phyloP scores from a whole-genome alignment of 345 rosid genomes.

The Lenwebbia sp. region DNA sequence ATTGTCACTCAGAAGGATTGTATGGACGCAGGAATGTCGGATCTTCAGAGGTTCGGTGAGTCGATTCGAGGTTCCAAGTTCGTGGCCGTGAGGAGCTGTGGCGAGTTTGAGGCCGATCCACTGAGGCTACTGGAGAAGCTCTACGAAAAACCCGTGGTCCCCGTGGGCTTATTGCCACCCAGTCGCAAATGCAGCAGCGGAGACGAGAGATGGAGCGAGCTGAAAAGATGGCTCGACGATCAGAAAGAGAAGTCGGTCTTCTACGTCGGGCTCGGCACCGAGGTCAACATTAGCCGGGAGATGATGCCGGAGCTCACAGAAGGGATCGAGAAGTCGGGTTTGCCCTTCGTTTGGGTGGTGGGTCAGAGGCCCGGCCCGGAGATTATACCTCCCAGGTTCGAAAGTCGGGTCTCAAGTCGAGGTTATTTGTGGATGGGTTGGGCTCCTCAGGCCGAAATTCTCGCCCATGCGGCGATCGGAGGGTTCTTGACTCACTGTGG shows the following conservation, averaged over 20 bases:
- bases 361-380: background rate
- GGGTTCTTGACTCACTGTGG: conserved; percentile 12
- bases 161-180: background rate
- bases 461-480: conserved; percentile 3
- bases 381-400: background rate
- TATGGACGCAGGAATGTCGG: conserved; percentile 1
- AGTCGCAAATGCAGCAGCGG: background rate
- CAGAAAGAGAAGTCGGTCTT: background rate
- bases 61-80: background rate
- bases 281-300: background rate
- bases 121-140: background rate
- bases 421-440: conserved; percentile 5
- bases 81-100: background rate
- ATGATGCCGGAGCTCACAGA: background rate
- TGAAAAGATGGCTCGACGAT: background rate
- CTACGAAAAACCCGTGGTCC: background rate
- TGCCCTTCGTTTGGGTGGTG: conserved; percentile 11
- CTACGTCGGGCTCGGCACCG: conserved; percentile 4
- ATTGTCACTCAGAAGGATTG: background rate
- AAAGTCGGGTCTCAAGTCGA: background rate
- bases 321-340: conserved; percentile 4
- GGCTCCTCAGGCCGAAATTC: conserved; percentile 6
- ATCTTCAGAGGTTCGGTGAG: background rate
- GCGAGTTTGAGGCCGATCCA: conserved; percentile 1
- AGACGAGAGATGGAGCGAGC: background rate